These are phyloP conservation scores for Afroboletus lepidellus DNA, from an alignment of 1,284 basidiomycete genomes.

Conservation along the genomic window DNA sequence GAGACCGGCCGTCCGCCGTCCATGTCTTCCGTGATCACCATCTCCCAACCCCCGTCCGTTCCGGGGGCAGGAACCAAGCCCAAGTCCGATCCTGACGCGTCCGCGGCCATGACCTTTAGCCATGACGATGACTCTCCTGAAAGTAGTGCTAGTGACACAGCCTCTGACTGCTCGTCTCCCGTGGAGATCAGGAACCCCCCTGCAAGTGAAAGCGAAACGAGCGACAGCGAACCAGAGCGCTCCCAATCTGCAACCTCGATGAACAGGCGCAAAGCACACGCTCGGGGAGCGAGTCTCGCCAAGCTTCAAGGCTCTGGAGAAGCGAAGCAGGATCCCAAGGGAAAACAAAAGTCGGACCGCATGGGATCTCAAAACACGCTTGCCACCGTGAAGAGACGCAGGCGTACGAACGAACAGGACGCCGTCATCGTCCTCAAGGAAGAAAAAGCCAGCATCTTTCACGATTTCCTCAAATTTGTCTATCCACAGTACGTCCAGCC, in stretches of 20 bases:
- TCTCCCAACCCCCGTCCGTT: slow-evolving; percentile 65
- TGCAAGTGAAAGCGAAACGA: slow-evolving; percentile 30
- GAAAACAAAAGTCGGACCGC: slow-evolving; percentile 20
- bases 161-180: slow-evolving; percentile 34
- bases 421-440: slow-evolving; percentile 81
- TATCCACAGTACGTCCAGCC: slow-evolving; percentile 71
- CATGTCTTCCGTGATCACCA: slow-evolving; percentile 78
- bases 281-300: slow-evolving; percentile 44
- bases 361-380: slow-evolving; percentile 35
- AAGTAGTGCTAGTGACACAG: slow-evolving; percentile 22
- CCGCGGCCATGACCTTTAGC: slow-evolving; percentile 54
- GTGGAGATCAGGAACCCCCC: slow-evolving; percentile 36
- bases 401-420: slow-evolving; percentile 50
- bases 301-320: slow-evolving; percentile 40
- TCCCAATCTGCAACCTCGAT: slow-evolving; percentile 18
- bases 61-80: slow-evolving; percentile 38
- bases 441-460: slow-evolving; percentile 78
- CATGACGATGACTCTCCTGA: slow-evolving; percentile 49
- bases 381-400: slow-evolving; percentile 41
- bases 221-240: slow-evolving; percentile 40
- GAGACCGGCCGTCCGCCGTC: slow-evolving; percentile 71
- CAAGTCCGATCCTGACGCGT: slow-evolving; percentile 38
- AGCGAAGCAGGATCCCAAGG: slow-evolving; percentile 11
- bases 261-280: slow-evolving; percentile 33
- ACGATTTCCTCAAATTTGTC: slow-evolving; percentile 83